Percentiles rank a stretch among this genome's conserved stretches.
phyloP scores from a whole-genome alignment of 1,284 basidiomycete species.

The Ustilago nuda region DNA sequence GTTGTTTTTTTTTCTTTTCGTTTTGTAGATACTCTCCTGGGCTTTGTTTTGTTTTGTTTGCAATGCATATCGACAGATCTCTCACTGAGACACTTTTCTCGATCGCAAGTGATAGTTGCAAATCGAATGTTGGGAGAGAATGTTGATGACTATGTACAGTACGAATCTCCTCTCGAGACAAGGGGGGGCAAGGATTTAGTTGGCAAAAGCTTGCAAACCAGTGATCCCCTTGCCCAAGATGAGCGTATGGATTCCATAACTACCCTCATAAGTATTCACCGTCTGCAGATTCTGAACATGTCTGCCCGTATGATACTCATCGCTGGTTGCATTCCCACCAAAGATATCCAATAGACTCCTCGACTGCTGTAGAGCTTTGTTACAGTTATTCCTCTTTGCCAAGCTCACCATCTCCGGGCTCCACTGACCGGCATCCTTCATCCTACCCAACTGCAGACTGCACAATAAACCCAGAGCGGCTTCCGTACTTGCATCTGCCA shows the following conservation, averaged over 20 bases:
- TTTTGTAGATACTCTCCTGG: neutral
- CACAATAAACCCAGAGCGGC: conserved; percentile 82
- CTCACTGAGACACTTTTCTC: neutral
- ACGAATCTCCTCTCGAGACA: neutral
- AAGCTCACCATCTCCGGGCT: conserved; percentile 88
- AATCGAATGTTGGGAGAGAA: too few relatives aligned
- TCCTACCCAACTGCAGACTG: conserved; percentile 79
- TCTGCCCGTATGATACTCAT: conserved; percentile 57
- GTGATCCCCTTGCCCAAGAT: conserved; percentile 93
- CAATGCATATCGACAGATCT: neutral
- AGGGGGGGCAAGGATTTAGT: conserved; percentile 12
- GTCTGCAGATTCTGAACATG: conserved; percentile 63
- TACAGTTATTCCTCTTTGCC: conserved; percentile 95
- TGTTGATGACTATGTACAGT: too few relatives aligned
- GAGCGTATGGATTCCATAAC: conserved; percentile 71
- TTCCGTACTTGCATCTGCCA: conserved; percentile 91
- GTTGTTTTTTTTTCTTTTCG: too few relatives aligned
- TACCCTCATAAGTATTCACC: conserved; percentile 65
- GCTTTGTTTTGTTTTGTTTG: neutral
- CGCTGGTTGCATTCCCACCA: conserved; percentile 69
- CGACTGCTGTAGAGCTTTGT: conserved; percentile 76
- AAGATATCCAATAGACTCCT: conserved; percentile 76
- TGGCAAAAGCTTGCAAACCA: conserved; percentile 81
- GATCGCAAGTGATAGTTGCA: too few relatives aligned
- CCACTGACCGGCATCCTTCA: conserved; percentile 84